Evolutionary conservation across 768 basidiomycete species (phyloP).

Genomic region (Gyrodon lividus): DNA sequence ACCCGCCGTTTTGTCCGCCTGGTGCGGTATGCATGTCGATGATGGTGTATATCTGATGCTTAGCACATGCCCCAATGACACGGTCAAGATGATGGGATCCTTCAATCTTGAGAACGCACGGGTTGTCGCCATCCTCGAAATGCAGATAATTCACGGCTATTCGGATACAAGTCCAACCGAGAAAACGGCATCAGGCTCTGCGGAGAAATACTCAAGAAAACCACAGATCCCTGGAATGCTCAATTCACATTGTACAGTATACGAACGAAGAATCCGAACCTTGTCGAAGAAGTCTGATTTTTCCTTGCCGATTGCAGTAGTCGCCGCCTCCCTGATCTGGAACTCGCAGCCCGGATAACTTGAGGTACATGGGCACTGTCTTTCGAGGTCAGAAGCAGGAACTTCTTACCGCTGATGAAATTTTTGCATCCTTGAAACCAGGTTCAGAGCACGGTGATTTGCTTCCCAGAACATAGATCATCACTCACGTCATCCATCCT

Average conservation of each 20-base stretch:
- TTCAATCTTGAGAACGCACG: constrained; percentile 65
- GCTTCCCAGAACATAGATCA: not conserved
- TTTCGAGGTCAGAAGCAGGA: not conserved
- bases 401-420: not conserved
- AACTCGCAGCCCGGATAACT: constrained; percentile 77
- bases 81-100: constrained; percentile 79
- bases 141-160: constrained; percentile 69
- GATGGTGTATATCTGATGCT: constrained; percentile 72
- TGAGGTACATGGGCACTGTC: constrained; percentile 15
- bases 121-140: constrained; percentile 75
- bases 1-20: constrained; percentile 68
- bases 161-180: constrained; percentile 75
- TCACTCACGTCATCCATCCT: constrained; percentile 77
- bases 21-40: constrained; percentile 75
- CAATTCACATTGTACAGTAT: not conserved
- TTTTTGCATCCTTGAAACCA: not conserved
- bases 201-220: constrained; percentile 80
- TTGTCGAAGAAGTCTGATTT: constrained; percentile 79
- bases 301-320: constrained; percentile 56
- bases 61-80: constrained; percentile 66
- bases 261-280: constrained; percentile 33
- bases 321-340: constrained; percentile 66
- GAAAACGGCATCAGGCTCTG: constrained; percentile 66
- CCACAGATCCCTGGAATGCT: constrained; percentile 31
- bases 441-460: not conserved